Percentiles rank a stretch among this genome's conserved stretches.
These are phyloP conservation scores for Discostella stelligera DNA, from an alignment of 352 stramenopile species.

Conservation along the genomic window DNA sequence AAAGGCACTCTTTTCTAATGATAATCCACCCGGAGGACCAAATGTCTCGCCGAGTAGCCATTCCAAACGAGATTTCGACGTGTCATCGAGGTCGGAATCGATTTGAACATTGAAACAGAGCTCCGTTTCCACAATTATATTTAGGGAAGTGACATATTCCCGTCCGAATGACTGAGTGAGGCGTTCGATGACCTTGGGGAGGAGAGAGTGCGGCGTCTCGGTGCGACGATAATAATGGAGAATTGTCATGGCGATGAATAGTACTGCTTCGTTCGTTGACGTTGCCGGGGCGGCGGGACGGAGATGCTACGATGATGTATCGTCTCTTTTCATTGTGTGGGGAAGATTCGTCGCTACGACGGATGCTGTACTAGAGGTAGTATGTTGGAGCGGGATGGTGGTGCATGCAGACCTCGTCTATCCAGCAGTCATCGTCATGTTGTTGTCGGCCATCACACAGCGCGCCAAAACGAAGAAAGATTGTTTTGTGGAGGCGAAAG, in stretches of 20 bases:
- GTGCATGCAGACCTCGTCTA: too few species aligned
- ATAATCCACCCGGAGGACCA: constrained; percentile 82
- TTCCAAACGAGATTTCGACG: constrained; percentile 78
- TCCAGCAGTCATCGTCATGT: too few species aligned
- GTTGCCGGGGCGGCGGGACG: not conserved
- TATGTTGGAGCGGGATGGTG: too few species aligned
- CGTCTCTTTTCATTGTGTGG: not conserved
- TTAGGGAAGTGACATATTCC: constrained; percentile 13
- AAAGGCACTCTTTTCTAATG: constrained; percentile 59
- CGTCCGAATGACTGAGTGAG: constrained; percentile 19
- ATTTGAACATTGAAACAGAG: constrained; percentile 95
- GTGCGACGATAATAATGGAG: constrained; percentile 80
- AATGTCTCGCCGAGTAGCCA: constrained; percentile 98
- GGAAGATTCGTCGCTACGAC: too few species aligned
- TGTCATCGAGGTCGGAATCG: constrained; percentile 73
- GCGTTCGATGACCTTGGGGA: constrained; percentile 63
- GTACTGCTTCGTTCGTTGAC: not conserved
- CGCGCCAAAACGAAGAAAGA: too few species aligned
- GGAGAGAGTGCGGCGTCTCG: constrained; percentile 62
- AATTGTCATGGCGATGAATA: constrained; percentile 52
- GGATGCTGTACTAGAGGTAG: too few species aligned
- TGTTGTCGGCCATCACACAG: too few species aligned
- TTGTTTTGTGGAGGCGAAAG: too few species aligned
- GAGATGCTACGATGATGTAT: not conserved
- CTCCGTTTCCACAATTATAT: constrained; percentile 86